Conservation (phyloP, 2,329 filamentous ascomycete genomes). For the Clonostachys solani region DNA sequence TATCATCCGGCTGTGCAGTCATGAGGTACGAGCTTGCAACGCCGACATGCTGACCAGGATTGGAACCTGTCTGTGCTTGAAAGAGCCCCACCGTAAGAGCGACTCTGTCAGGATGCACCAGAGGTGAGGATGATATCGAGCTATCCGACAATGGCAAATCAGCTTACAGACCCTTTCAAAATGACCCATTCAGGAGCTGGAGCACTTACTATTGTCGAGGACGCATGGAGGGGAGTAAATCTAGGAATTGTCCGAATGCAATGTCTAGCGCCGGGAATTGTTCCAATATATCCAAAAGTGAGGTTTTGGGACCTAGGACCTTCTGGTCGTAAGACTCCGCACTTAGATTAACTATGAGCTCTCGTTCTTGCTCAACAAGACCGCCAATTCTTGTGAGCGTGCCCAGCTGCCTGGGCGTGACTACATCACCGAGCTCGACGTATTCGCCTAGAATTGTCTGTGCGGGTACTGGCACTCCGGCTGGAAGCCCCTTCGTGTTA, state of each 20-base stretch:
- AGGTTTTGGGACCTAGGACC: constrained; percentile 41
- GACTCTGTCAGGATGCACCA: constrained; percentile 46
- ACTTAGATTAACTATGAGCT: constrained; percentile 23
- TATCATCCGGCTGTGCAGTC: constrained; percentile 30
- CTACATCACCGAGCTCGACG: too few species aligned
- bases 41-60: constrained; percentile 41
- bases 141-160: constrained; percentile 29
- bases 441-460: too few species aligned
- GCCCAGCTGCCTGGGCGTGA: too few species aligned
- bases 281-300: constrained; percentile 58
- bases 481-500: too few species aligned
- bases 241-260: constrained; percentile 54
- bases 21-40: constrained; percentile 57
- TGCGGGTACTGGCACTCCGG: too few species aligned
- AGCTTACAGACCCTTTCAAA: too few species aligned
- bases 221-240: constrained; percentile 60
- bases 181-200: too few species aligned
- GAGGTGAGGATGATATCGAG: constrained; percentile 67
- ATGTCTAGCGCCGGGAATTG: constrained; percentile 47
- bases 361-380: constrained; percentile 22
- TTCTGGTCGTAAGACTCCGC: constrained; percentile 27
- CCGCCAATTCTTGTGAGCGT: too few species aligned
- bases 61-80: constrained; percentile 41
- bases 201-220: constrained; percentile 22
- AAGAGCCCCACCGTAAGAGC: constrained; percentile 63